Evolutionary conservation across 768 basidiomycete genomes (phyloP).

Genomic region (Boletus tylopilopsis): DNA sequence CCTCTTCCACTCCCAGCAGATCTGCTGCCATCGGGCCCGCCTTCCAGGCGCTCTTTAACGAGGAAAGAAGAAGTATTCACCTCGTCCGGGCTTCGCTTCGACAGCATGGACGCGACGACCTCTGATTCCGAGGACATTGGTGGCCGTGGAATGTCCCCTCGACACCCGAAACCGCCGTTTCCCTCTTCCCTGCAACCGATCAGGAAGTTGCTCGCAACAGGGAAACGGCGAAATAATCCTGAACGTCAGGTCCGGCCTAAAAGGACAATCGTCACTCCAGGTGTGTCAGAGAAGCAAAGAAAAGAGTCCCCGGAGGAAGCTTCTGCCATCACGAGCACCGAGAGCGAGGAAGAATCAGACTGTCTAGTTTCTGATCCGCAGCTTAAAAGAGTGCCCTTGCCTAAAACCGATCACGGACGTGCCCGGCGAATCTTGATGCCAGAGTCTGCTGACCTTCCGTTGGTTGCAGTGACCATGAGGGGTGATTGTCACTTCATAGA

Average conservation of each 20-base stretch:
- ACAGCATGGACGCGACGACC: background rate
- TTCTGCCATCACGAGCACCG: constrained; percentile 12
- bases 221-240: constrained; percentile 6
- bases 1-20: background rate
- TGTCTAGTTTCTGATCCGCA: constrained; percentile 16
- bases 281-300: constrained; percentile 8
- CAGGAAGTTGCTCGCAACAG: constrained; percentile 7
- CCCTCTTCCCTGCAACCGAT: constrained; percentile 12
- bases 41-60: background rate
- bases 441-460: constrained; percentile 27
- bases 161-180: background rate
- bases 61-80: background rate
- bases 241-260: background rate
- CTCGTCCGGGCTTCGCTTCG: background rate
- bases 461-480: constrained; percentile 45
- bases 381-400: constrained; percentile 29
- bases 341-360: constrained; percentile 14
- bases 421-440: constrained; percentile 32
- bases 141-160: background rate
- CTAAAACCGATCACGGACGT: constrained; percentile 31
- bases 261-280: constrained; percentile 1
- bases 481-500: constrained; percentile 44
- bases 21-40: background rate
- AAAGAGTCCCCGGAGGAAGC: constrained; percentile 4
- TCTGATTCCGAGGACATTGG: constrained; percentile 7